These are phyloP conservation scores for Monascus purpureus DNA, from an alignment of 495 filamentous ascomycete genomes.

Conservation along the genomic window DNA sequence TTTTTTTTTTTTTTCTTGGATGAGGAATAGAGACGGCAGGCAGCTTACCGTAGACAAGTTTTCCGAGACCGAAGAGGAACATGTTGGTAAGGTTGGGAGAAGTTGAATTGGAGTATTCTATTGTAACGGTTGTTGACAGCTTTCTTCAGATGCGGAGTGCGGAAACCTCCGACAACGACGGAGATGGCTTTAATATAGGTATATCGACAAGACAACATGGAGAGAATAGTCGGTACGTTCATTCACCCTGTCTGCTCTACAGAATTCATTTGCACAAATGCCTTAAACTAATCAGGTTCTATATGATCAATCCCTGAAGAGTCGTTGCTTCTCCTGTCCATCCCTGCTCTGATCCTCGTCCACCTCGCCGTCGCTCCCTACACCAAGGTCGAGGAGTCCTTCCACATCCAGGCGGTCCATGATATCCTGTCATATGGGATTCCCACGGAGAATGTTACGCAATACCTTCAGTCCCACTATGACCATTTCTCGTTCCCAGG, in stretches of 20 bases:
- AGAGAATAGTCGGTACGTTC: too few relatives aligned
- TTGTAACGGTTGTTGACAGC: too few relatives aligned
- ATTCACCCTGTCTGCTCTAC: too few relatives aligned
- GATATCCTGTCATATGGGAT: slow-evolving; percentile 76
- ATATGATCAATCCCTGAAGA: too few relatives aligned
- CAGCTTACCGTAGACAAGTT: slow-evolving; percentile 56
- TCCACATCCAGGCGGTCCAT: slow-evolving; percentile 91
- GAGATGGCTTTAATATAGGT: too few relatives aligned
- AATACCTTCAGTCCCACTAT: slow-evolving; percentile 40
- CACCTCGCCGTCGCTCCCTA: slow-evolving; percentile 75
- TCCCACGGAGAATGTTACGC: slow-evolving; percentile 39
- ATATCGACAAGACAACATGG: too few relatives aligned
- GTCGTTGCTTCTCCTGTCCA: slow-evolving; percentile 15
- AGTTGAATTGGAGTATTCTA: neutral
- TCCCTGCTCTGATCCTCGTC: slow-evolving; percentile 53
- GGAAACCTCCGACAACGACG: too few relatives aligned
- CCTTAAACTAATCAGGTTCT: too few relatives aligned
- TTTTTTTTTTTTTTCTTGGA: neutral
- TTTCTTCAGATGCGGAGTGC: too few relatives aligned
- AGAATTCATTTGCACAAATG: too few relatives aligned
- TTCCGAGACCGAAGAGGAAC: slow-evolving; percentile 58
- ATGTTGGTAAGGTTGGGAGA: slow-evolving; percentile 24
- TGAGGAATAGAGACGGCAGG: neutral
- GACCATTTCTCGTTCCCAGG: slow-evolving; percentile 91
- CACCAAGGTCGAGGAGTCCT: slow-evolving; percentile 98